Base-by-base conservation (phyloP, 2,329 filamentous ascomycete species). In the Polychaeton citri region DNA sequence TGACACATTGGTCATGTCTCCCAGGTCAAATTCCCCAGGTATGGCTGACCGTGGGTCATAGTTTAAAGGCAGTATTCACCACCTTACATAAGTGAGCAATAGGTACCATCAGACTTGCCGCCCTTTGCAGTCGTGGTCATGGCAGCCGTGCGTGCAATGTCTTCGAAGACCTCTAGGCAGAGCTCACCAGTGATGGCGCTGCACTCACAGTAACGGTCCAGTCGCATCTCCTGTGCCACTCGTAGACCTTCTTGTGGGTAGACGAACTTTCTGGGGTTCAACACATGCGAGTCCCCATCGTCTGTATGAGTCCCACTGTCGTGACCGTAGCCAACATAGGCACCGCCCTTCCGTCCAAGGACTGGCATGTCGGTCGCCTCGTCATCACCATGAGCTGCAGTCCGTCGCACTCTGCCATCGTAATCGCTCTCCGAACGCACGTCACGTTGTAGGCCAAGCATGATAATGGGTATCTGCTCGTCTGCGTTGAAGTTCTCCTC, bases 151-250 rank as follows among this genome's bases (percentile, higher is more conserved):
- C 58, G 65, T 7, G 71, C 71, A 15, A 78, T 61, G 51, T 78
- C 74, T 47, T 78, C 72, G 39, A 77, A 64, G 0, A 72, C 71
- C 52, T 77, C 67, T 20, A 59, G 58, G 43, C 74, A 69, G 26
- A 78, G 55, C 54, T 76, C 53, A 3, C 74, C 73, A 5, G 73
- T 77, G 26, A 70, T 24, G 28, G 74, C 72, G 41, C 71, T 75
- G 44, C 74, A 78, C 49, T 78, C 74, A 3, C 71, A 74, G 53
- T 78, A 78, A 21, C 64, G 60, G 59, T 78, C 74, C 51, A 68
- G 73, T 17, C 71, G 60, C 57, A 77, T 68, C 45, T 72, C 68
- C 45, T 74, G 71, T 12, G 74, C 72, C 5, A 72, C 44, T 10
- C 54, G 51, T 5, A 68, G 32, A 2, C 57, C 66, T 44, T 68